A percentile compares a stretch with the other conserved stretches of the same genome.
phyloP scores from a whole-genome alignment of 805 yeast genomes.

The Candida golubevii region DNA sequence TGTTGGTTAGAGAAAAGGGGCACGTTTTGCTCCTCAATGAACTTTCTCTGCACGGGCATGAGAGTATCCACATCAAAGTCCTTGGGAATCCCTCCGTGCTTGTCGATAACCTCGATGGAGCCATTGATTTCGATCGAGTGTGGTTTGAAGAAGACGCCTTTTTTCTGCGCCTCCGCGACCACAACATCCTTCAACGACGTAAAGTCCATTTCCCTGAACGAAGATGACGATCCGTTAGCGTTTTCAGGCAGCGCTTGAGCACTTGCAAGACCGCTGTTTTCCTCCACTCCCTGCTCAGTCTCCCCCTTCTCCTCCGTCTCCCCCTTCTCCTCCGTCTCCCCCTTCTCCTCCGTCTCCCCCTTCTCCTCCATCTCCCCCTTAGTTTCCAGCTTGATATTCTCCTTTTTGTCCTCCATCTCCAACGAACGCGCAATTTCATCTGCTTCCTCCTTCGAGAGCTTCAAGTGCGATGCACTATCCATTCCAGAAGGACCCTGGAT shows the following conservation, averaged over 20 bases:
- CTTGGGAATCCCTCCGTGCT: conserved; percentile 13
- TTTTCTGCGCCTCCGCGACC: conserved; percentile 24
- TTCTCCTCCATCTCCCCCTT: background rate
- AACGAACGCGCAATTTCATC: conserved; percentile 10
- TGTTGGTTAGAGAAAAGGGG: conserved; percentile 47
- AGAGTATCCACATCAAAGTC: conserved; percentile 18
- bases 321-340: background rate
- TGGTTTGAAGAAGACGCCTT: conserved; percentile 26
- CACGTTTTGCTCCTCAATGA: conserved; percentile 62
- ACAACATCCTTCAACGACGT: conserved; percentile 18
- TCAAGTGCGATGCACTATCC: conserved; percentile 33
- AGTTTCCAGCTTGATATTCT: background rate
- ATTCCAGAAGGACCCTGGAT: conserved; percentile 77
- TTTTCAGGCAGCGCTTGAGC: no score
- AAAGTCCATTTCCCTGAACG: conserved; percentile 22
- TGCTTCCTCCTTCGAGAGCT: conserved; percentile 9
- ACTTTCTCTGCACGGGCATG: conserved; percentile 49
- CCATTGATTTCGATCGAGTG: conserved; percentile 15
- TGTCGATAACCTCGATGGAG: conserved; percentile 8
- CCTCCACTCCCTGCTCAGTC: background rate
- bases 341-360: background rate
- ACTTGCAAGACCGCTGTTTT: background rate
- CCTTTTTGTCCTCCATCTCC: conserved; percentile 1
- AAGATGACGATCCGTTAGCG: background rate
- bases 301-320: background rate